Percentiles rank a stretch among this genome's conserved stretches.
Evolutionary conservation across 257 asterid species (phyloP).

Genomic region (Solanum dulcamara): DNA sequence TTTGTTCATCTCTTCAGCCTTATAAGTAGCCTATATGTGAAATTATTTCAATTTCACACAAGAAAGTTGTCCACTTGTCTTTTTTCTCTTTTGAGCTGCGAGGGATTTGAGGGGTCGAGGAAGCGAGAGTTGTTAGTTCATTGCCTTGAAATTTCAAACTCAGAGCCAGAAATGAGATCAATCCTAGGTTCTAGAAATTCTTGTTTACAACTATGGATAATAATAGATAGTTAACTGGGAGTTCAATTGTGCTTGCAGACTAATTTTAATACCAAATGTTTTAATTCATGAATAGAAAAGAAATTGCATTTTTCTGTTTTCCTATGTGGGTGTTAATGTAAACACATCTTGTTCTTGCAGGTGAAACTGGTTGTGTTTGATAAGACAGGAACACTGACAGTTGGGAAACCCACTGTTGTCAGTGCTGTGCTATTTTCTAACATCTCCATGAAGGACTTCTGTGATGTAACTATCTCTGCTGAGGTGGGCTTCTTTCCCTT

Average conservation of each 20-base stretch:
- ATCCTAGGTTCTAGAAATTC: not conserved
- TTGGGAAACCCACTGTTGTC: slow-evolving; percentile 90
- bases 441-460: slow-evolving; percentile 69
- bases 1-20: slow-evolving; percentile 1
- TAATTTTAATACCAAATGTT: not conserved
- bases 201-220: not conserved
- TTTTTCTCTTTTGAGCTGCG: not conserved
- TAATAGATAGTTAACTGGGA: not conserved
- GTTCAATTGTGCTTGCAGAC: not conserved
- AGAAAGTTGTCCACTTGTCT: not conserved
- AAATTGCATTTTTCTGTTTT: not conserved
- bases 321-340: not conserved
- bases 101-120: not conserved
- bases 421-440: slow-evolving; percentile 64
- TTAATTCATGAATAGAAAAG: not conserved
- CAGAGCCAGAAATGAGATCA: not conserved
- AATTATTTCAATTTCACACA: not conserved
- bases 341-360: slow-evolving; percentile 28
- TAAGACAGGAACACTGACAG: slow-evolving; percentile 86
- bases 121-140: not conserved
- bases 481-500: slow-evolving; percentile 47
- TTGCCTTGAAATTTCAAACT: not conserved
- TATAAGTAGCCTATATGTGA: not conserved
- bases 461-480: slow-evolving; percentile 75
- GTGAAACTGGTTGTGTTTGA: slow-evolving; percentile 76